A percentile compares a stretch with the other conserved stretches of the same genome.
Conservation (phyloP, 768 basidiomycete genomes). For the Rhodotorula graminis region DNA sequence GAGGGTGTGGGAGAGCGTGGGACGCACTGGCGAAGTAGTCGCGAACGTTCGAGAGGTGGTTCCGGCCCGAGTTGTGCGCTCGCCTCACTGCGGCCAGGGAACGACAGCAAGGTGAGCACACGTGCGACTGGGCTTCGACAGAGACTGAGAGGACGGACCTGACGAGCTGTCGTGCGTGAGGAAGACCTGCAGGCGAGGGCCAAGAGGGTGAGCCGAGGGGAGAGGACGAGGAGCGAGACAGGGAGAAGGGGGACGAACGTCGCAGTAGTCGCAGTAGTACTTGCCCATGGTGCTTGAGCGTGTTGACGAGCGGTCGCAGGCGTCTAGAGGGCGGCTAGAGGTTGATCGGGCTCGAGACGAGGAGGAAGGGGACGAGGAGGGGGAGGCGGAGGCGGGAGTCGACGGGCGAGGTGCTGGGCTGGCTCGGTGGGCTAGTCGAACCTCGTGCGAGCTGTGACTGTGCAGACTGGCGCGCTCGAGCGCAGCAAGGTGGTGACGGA, state of each 20-base stretch:
- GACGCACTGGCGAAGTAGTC: conserved; percentile 90
- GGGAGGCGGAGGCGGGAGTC: no score
- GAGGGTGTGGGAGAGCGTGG: not conserved
- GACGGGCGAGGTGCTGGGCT: no score
- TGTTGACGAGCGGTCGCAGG: not conserved
- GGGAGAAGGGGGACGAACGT: conserved; percentile 14
- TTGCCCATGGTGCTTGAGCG: conserved; percentile 2
- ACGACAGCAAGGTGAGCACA: not conserved
- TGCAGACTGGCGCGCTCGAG: no score
- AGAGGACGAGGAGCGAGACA: not conserved
- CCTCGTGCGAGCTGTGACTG: no score
- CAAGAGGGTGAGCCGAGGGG: not conserved
- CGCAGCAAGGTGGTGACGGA: no score
- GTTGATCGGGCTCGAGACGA: not conserved
- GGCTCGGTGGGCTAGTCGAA: no score
- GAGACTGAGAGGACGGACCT: conserved; percentile 52
- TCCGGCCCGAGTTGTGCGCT: conserved; percentile 95
- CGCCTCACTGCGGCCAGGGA: conserved; percentile 65
- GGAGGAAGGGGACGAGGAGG: no score
- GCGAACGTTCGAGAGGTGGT: conserved; percentile 90
- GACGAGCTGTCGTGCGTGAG: conserved; percentile 91
- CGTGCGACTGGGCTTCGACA: not conserved
- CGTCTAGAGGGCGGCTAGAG: not conserved
- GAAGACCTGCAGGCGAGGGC: conserved; percentile 58
- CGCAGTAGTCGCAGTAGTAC: conserved; percentile 42